Percentiles rank a stretch among this genome's conserved stretches.
phyloP scores from a whole-genome alignment of 306 rosid genomes.

The Begonia masoniana region DNA sequence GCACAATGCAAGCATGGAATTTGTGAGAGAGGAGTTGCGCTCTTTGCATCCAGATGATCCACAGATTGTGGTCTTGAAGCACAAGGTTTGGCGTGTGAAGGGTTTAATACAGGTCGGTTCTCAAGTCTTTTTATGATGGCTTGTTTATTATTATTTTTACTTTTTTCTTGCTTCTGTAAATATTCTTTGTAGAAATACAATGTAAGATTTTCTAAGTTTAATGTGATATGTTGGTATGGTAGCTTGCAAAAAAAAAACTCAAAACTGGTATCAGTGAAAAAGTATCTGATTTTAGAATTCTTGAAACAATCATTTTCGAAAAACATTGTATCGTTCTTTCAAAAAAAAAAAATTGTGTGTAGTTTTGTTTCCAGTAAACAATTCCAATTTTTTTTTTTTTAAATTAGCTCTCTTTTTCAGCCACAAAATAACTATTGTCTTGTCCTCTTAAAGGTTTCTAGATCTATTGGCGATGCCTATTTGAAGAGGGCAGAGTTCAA shows the following conservation, averaged over 20 bases:
- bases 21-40: slow-evolving; percentile 75
- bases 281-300: too few species aligned
- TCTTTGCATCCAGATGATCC: slow-evolving; percentile 89
- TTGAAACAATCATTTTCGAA: too few species aligned
- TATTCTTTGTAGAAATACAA: too few species aligned
- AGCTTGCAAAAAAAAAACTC: too few species aligned
- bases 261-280: too few species aligned
- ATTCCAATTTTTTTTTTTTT: too few species aligned
- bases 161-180: background rate
- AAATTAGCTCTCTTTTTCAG: too few species aligned
- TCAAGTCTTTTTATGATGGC: background rate
- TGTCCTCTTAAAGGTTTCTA: slow-evolving; percentile 56
- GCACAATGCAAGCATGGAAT: slow-evolving; percentile 84
- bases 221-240: too few species aligned
- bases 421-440: background rate
- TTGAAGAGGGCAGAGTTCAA: slow-evolving; percentile 74
- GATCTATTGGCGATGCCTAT: slow-evolving; percentile 97
- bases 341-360: too few species aligned
- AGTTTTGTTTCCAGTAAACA: too few species aligned
- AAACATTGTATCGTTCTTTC: too few species aligned
- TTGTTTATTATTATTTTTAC: slow-evolving; percentile 4
- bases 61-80: slow-evolving; percentile 72
- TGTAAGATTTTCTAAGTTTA: too few species aligned
- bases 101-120: slow-evolving; percentile 81
- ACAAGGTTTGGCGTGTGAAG: slow-evolving; percentile 98